Conservation (phyloP, 2,329 filamentous ascomycete species). For the Lomentospora prolificans region DNA sequence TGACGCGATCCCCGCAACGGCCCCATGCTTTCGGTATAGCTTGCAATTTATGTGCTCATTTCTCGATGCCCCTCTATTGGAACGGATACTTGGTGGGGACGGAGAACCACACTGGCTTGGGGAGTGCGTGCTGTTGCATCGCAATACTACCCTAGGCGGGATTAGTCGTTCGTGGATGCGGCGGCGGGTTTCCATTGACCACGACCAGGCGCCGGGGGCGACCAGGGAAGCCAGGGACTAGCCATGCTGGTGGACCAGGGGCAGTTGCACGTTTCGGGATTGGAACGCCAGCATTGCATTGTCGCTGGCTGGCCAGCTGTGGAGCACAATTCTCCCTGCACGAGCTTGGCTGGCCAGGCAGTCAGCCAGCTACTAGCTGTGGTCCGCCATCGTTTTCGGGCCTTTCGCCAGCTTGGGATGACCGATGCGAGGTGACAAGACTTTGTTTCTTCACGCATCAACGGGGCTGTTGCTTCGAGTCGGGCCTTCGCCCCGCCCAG, state of each 20-base stretch:
- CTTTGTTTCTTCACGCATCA: too few relatives aligned
- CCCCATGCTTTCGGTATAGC: neutral
- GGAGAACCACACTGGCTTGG: neutral
- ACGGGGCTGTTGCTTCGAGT: neutral
- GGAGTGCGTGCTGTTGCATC: neutral
- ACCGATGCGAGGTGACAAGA: neutral
- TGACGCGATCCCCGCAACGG: neutral
- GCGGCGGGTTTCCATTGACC: neutral
- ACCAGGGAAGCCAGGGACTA: too few relatives aligned
- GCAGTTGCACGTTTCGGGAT: too few relatives aligned
- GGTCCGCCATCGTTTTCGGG: too few relatives aligned
- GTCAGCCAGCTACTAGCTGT: too few relatives aligned
- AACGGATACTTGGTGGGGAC: neutral
- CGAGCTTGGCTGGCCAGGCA: too few relatives aligned
- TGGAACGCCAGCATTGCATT: too few relatives aligned
- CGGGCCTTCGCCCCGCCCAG: neutral
- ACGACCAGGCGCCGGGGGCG: too few relatives aligned
- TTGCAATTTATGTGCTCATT: neutral
- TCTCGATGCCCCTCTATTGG: neutral
- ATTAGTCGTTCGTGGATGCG: neutral
- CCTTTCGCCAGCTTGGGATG: neutral
- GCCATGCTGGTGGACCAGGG: too few relatives aligned
- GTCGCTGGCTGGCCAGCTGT: too few relatives aligned
- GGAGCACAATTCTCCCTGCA: too few relatives aligned
- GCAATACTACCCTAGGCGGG: neutral